Evolutionary conservation across 2,329 filamentous ascomycete genomes (phyloP), one percentile per base, ranked within the genome.

Genomic region (Plectosphaerella sp.): DNA sequence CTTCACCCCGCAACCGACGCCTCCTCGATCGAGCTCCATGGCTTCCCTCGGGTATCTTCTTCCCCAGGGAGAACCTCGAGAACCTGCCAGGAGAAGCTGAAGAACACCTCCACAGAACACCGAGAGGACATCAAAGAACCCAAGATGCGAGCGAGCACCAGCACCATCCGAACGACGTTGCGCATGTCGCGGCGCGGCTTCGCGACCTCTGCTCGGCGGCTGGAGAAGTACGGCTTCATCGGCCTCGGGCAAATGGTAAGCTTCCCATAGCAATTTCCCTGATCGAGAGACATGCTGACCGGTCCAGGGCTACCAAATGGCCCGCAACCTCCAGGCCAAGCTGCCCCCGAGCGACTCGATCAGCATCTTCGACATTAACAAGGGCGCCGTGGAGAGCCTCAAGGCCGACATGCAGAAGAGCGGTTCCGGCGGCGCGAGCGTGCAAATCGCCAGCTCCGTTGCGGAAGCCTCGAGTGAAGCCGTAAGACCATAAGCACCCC

Each of bases 231-330:
- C 67, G 80, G 75, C 61, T 84, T 84, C 60, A 75, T 84, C 51
- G 81, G 81, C 14, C 66, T 84, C 14, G 81, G 81, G 6, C 80
- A 83, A 57, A 84, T 84, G 81, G 80, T 83, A 68, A 28, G 72
- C 10, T 18, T 25, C 16, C 24, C 11, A n/a, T 3, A 41, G 5
- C 5, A 6, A 10, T 33, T 12, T 35, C 24, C 45, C 24, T 35
- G 24, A 6, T 18, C 16, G 12, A 35, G 25, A 28, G 22, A 22
- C 22, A 22, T 22, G 15, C 46, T 39, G 33, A 37, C 47, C 7
- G 45, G 20, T 42, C 6, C 48, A 83, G 80, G 81, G 81, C 42
- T 83, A 78, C 60, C 80, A 82, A 69, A 84, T 84, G 81, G 81
- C 80, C 55, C 79, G 76, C 67, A 84, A 84, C 63, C 74, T 84